phyloP scores from a whole-genome alignment of 192 early-diverging fungal species.

The Pilobolus umbonatus region DNA sequence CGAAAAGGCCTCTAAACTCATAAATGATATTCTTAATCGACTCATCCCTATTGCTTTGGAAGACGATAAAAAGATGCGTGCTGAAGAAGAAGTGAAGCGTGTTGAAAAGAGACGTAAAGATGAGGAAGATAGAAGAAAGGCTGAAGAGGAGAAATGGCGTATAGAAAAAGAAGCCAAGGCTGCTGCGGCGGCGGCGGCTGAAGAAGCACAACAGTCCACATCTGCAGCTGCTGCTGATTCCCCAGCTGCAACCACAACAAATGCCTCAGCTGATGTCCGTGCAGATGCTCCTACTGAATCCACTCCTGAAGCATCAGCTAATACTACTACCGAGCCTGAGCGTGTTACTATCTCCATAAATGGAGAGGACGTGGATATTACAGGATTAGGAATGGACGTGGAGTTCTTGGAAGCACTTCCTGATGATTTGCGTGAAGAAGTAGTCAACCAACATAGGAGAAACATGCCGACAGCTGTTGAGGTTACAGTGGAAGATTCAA shows the following conservation, averaged over 20 bases:
- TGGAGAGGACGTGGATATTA: conserved; percentile 82
- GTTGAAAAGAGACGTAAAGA: conserved; percentile 47
- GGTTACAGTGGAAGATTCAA: conserved; percentile 35
- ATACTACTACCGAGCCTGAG: conserved; percentile 23
- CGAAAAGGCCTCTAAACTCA: conserved; percentile 56
- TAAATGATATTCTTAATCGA: conserved; percentile 60
- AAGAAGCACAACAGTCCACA: conserved; percentile 39
- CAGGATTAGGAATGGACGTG: conserved; percentile 90
- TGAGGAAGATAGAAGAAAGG: conserved; percentile 50
- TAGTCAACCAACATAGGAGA: conserved; percentile 74
- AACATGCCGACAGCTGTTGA: conserved; percentile 30
- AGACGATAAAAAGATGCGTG: conserved; percentile 50
- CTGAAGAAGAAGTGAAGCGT: conserved; percentile 51
- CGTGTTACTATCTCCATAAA: conserved; percentile 67
- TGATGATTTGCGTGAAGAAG: conserved; percentile 90
- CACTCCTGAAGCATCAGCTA: conserved; percentile 1
- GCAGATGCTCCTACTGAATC: background rate
- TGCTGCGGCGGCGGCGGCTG: conserved; percentile 29
- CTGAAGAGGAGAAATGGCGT: conserved; percentile 34
- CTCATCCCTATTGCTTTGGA: conserved; percentile 76
- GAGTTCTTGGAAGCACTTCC: conserved; percentile 93
- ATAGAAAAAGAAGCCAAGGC: conserved; percentile 36
- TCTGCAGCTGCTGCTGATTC: conserved; percentile 11
- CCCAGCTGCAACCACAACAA: background rate
- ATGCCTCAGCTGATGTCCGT: background rate